Evolutionary conservation across 2,329 filamentous ascomycete genomes (phyloP), one percentile per base, ranked within the genome.

Genomic region (Neonectria coccinea): DNA sequence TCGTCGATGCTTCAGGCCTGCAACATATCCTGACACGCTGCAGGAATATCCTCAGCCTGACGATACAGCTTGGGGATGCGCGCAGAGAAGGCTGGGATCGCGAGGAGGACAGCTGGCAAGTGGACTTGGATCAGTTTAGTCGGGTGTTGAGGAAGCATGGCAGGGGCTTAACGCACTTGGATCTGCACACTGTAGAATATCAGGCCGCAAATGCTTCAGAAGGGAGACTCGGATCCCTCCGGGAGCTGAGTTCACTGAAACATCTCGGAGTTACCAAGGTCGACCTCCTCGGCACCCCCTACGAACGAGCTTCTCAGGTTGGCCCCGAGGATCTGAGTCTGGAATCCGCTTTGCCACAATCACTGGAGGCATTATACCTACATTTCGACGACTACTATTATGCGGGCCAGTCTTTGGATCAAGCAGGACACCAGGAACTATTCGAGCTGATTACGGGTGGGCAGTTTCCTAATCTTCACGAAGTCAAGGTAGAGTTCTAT

Each of bases 141-240:
- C 3, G 20, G 0, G 16, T 48, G 4, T 47, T 69, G 6, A 39
- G 54, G 1, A 2, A 50, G 0, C 18, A 29, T 2, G 68, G 66
- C 0, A 39, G n/a, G 6, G 16, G 50, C 2, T 41, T 70, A 0
- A 36, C 58, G 10, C 10, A 53, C 1, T 48, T 69, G 0, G 25
- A 44, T 2, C 14, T 70, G 0, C 14, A 53, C 11, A 64, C 63
- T 2, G 5, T 5, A 6, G 16, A 44, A 5, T 53, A 42, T 6
- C 10, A 44, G 2, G 5, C 5, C 11, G 3, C 2, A 2, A 16
- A 36, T 25, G 29, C 5, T 9, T 29, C 2, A 5, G 29, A 29
- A 10, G 67, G 60, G 7, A 36, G 9, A 5, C 8, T 70, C 2
- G 58, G 57, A 3, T 61, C 58, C 5, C 66, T 70, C 5, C 25